These are phyloP conservation scores for Quercus robur DNA, from an alignment of 306 rosid genomes.

Conservation along the genomic window DNA sequence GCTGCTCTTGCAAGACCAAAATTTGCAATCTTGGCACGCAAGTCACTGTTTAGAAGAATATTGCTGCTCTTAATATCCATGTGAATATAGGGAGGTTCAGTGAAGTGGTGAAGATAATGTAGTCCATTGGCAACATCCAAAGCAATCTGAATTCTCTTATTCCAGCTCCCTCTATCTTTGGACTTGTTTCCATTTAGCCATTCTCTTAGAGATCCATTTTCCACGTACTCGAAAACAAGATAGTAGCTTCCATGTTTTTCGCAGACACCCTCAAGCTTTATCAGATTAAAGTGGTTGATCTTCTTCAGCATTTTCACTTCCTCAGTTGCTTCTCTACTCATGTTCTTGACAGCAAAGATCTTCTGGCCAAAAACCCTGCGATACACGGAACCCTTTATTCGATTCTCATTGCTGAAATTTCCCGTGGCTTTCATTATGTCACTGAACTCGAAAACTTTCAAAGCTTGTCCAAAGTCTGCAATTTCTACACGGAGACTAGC, in stretches of 20 bases:
- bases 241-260: slow-evolving; percentile 27
- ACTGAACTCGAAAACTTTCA: slow-evolving; percentile 33
- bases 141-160: slow-evolving; percentile 62
- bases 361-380: slow-evolving; percentile 34
- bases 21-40: slow-evolving; percentile 67
- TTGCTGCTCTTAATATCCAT: slow-evolving; percentile 49
- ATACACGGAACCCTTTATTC: slow-evolving; percentile 45
- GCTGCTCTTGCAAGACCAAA: slow-evolving; percentile 51
- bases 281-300: slow-evolving; percentile 67
- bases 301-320: slow-evolving; percentile 59
- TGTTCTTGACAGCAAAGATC: slow-evolving; percentile 44
- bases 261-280: slow-evolving; percentile 62
- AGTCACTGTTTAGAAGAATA: slow-evolving; percentile 42
- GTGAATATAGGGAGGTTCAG: slow-evolving; percentile 63
- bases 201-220: slow-evolving; percentile 61
- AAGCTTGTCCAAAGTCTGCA: slow-evolving; percentile 40
- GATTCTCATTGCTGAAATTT: slow-evolving; percentile 44
- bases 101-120: slow-evolving; percentile 80
- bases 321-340: slow-evolving; percentile 35
- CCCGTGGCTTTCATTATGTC: slow-evolving; percentile 50
- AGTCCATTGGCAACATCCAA: slow-evolving; percentile 76
- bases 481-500: slow-evolving; percentile 43
- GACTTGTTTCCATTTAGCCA: slow-evolving; percentile 44
- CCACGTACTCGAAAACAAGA: slow-evolving; percentile 69
- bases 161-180: slow-evolving; percentile 39